Evolutionary conservation across 2,329 filamentous ascomycete species (phyloP).

Genomic region (Colletotrichum chrysophilum): DNA sequence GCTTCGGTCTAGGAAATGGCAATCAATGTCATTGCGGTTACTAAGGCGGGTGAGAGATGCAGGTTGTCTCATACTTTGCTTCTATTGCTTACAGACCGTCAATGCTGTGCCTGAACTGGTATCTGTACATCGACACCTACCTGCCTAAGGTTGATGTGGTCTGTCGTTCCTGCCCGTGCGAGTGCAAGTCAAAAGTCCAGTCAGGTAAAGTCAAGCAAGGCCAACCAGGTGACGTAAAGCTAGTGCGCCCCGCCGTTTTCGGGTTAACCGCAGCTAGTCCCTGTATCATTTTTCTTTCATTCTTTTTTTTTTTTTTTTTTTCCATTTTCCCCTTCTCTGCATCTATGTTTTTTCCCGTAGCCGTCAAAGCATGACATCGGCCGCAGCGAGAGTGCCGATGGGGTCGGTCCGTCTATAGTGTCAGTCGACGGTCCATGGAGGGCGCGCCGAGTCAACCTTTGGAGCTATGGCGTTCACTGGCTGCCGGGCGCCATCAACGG

Average conservation of each 20-base stretch:
- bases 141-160: background rate
- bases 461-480: background rate
- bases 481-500: background rate
- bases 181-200: background rate
- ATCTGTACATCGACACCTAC: background rate
- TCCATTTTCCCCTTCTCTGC: background rate
- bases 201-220: background rate
- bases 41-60: background rate
- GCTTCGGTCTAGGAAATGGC: background rate
- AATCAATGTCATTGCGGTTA: background rate
- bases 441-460: background rate
- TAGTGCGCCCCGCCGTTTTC: constrained; percentile 2
- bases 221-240: constrained; percentile 15
- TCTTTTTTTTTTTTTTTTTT: background rate
- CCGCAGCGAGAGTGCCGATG: background rate
- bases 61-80: background rate
- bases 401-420: background rate
- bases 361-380: background rate
- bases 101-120: background rate
- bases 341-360: background rate
- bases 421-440: background rate
- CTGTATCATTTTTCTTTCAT: background rate
- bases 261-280: background rate
- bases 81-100: background rate
- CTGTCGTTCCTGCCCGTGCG: background rate